phyloP scores from a whole-genome alignment of 2,329 filamentous ascomycete genomes.

The Dothideomycetes sp. region DNA sequence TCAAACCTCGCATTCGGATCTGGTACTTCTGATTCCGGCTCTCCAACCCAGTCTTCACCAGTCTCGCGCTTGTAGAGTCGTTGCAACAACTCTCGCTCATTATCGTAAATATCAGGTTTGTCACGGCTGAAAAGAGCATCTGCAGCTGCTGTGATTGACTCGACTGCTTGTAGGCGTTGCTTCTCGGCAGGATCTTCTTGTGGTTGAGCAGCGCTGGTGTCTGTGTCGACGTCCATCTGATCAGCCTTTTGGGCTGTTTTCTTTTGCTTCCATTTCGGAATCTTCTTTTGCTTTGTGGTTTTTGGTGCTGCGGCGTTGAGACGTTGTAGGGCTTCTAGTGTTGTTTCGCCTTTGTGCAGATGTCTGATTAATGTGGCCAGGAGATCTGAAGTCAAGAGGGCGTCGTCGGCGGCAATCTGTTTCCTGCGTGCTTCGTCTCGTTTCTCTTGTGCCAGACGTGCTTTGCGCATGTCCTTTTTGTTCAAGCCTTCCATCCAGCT shows the following conservation, averaged over 20 bases:
- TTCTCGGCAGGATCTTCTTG: slow-evolving; percentile 59
- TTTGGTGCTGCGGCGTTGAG: slow-evolving; percentile 42
- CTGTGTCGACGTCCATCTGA: slow-evolving; percentile 60
- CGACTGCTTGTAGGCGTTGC: slow-evolving; percentile 62
- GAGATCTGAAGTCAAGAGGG: slow-evolving; percentile 62
- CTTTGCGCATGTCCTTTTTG: slow-evolving; percentile 86
- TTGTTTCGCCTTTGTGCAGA: slow-evolving; percentile 73
- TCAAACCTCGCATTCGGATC: slow-evolving; percentile 53
- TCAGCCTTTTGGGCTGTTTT: slow-evolving; percentile 39
- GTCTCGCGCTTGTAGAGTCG: slow-evolving; percentile 78
- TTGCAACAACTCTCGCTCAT: slow-evolving; percentile 72
- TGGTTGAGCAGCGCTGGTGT: slow-evolving; percentile 29
- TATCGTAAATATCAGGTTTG: slow-evolving; percentile 83
- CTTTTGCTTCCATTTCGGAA: slow-evolving; percentile 51
- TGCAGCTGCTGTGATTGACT: slow-evolving; percentile 78
- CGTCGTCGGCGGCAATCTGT: slow-evolving; percentile 65
- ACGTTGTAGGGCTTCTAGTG: slow-evolving; percentile 76
- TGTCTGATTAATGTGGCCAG: slow-evolving; percentile 62
- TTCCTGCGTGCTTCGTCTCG: slow-evolving; percentile 67
- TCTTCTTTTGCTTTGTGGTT: slow-evolving; percentile 48
- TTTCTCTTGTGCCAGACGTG: slow-evolving; percentile 78
- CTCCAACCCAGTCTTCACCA: slow-evolving; percentile 75
- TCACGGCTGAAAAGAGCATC: slow-evolving; percentile 78
- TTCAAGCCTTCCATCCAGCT: slow-evolving; percentile 85
- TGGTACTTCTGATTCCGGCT: slow-evolving; percentile 23